Conservation (phyloP, 805 yeast genomes). For the Brettanomyces anomalus region DNA sequence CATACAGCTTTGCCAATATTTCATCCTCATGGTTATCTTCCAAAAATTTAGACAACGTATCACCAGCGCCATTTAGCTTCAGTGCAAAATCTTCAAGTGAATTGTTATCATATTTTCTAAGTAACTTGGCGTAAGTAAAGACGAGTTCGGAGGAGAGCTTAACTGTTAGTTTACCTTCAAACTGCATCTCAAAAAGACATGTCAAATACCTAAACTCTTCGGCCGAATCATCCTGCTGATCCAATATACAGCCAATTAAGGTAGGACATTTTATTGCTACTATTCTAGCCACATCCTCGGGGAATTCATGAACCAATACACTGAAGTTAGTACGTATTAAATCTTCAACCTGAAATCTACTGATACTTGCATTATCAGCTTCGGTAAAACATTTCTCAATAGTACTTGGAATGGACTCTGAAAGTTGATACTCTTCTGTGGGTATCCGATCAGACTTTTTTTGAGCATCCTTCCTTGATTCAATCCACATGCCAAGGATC, state of each 20-base stretch:
- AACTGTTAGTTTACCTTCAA: constrained; percentile 7
- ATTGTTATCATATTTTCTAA: constrained; percentile 15
- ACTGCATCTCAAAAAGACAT: constrained; percentile 19
- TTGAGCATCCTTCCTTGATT: constrained; percentile 9
- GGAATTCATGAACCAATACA: constrained; percentile 22
- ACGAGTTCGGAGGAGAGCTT: constrained; percentile 9
- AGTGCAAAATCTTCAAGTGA: constrained; percentile 12
- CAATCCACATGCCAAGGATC: constrained; percentile 46
- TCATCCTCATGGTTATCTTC: constrained; percentile 20
- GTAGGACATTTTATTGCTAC: constrained; percentile 29
- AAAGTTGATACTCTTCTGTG: constrained; percentile 11
- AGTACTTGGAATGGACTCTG: constrained; percentile 24
- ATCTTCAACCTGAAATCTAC: constrained; percentile 16
- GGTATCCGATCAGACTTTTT: neutral
- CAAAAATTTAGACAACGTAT: constrained; percentile 15
- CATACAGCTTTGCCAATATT: constrained; percentile 25
- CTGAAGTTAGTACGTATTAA: constrained; percentile 23
- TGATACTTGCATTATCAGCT: constrained; percentile 8
- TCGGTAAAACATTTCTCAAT: constrained; percentile 18
- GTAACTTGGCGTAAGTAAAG: constrained; percentile 19
- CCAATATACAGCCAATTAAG: constrained; percentile 31
- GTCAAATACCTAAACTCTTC: constrained; percentile 27
- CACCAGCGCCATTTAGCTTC: constrained; percentile 9
- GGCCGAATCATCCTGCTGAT: constrained; percentile 16
- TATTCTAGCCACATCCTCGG: constrained; percentile 27